Base-by-base conservation (phyloP, 768 basidiomycete genomes). In the Amanita thiersii region DNA sequence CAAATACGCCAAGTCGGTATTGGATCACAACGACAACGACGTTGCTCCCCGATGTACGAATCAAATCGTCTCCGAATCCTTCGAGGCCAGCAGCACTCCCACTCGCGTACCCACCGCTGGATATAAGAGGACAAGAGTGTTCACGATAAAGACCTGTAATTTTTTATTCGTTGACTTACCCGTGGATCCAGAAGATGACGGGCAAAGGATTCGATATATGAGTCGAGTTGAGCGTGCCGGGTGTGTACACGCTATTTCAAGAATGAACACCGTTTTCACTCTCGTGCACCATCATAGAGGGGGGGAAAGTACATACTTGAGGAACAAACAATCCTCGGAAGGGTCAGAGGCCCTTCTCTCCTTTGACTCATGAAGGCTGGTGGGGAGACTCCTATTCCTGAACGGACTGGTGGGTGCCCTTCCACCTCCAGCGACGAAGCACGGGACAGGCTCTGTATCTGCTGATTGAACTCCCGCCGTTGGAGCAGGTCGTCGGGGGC, bases 121-220 rank as follows among this genome's bases (percentile, higher is more conserved):
- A 26, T 25, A 20, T 10, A 14, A 34, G 30, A 10, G 40, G 17
- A 33, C 21, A 33, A 34, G 12, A 29, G 34, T 10, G 5, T 10
- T n/a, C n/a, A n/a, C n/a, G n/a, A 8, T 11, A 17, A n/a, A 4
- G 10, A 4, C 17, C n/a, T n/a, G n/a, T n/a, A n/a, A 30, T 25
- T 2, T 20, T 28, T 21, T 38, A 26, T 14, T 26, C 46, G 12
- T 14, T 18, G 10, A 47, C 57, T 37, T 39, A 68, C 53, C 66
- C 67, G 46, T 70, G 65, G 14, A 71, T 69, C 64, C 64, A 71
- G 21, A 71, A 57, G 2, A 71, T 53, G 1, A 65, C 63, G 3
- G 69, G 69, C 0, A 67, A 50, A 3, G 56, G 37, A 18, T 52
- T 52, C 5, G 41, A 47, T 1, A 52, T 47, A 3, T 50, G n/a